A percentile compares a stretch with the other conserved stretches of the same genome.
phyloP scores from a whole-genome alignment of 2,329 filamentous ascomycete species.

The Herpomyces periplanetae region DNA sequence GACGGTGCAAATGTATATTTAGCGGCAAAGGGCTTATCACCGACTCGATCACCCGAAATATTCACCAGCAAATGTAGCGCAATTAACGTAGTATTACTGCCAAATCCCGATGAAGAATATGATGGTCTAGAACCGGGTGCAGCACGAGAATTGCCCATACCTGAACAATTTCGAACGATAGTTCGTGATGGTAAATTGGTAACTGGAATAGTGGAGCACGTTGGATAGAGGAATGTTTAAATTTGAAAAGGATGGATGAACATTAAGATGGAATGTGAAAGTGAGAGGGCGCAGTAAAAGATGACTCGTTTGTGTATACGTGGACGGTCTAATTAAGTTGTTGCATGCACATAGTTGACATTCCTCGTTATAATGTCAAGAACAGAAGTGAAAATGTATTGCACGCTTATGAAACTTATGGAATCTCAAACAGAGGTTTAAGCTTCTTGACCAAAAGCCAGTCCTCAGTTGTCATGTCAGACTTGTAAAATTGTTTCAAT shows the following conservation, averaged over 20 bases:
- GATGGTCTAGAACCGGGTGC: too few species aligned
- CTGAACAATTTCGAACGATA: conserved; percentile 57
- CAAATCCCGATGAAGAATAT: conserved; percentile 20
- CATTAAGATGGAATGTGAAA: too few species aligned
- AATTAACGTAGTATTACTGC: conserved; percentile 50
- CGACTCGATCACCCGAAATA: conserved; percentile 38
- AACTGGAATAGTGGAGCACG: conserved; percentile 81
- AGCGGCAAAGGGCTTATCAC: conserved; percentile 31
- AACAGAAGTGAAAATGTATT: too few species aligned
- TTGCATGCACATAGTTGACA: too few species aligned
- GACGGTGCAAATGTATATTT: conserved; percentile 66
- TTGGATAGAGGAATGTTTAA: conserved; percentile 16
- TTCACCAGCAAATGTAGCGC: conserved; percentile 59
- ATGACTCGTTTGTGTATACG: too few species aligned
- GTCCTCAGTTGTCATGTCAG: conserved; percentile 60
- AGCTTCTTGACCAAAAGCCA: conserved; percentile 82
- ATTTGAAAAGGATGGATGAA: neutral
- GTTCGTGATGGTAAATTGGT: conserved; percentile 35
- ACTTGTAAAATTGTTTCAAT: conserved; percentile 73
- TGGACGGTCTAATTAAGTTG: too few species aligned
- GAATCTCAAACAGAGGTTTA: conserved; percentile 70
- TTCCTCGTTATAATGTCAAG: too few species aligned
- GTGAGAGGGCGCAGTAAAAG: too few species aligned
- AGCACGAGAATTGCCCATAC: conserved; percentile 51
- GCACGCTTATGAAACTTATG: too few species aligned